Evolutionary conservation across 768 basidiomycete genomes (phyloP).

Genomic region (Termitomyces sp.): DNA sequence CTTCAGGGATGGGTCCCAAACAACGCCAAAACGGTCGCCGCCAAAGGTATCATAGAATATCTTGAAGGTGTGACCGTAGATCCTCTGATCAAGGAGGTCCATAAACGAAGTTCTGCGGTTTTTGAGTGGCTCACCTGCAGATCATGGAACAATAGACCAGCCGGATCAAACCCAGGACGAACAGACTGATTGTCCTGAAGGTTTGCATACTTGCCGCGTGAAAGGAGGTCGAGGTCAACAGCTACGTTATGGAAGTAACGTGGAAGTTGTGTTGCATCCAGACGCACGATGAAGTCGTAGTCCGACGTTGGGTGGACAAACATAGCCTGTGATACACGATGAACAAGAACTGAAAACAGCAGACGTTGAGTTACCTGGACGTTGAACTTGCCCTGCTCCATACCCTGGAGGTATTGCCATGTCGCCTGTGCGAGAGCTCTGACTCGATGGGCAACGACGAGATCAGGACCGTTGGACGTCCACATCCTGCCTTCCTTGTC

Average conservation of each 20-base stretch:
- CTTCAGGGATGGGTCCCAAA: constrained; percentile 79
- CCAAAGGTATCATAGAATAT: constrained; percentile 85
- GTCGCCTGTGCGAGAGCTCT: constrained; percentile 73
- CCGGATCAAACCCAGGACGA: constrained; percentile 43
- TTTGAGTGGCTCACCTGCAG: constrained; percentile 48
- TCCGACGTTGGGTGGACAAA: constrained; percentile 81
- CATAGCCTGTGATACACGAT: constrained; percentile 47
- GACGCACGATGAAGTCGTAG: constrained; percentile 80
- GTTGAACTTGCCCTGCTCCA: constrained; percentile 44
- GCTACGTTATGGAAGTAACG: constrained; percentile 71
- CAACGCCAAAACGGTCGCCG: constrained; percentile 69
- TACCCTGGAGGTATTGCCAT: constrained; percentile 48
- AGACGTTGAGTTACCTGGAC: constrained; percentile 45
- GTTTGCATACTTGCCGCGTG: constrained; percentile 43
- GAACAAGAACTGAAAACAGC: neutral
- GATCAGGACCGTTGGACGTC: constrained; percentile 63
- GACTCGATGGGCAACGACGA: constrained; percentile 69
- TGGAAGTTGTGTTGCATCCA: constrained; percentile 59
- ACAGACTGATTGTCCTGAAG: constrained; percentile 25
- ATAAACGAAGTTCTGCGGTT: constrained; percentile 10
- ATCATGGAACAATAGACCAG: constrained; percentile 57
- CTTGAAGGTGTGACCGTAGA: constrained; percentile 72
- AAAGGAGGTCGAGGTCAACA: constrained; percentile 43
- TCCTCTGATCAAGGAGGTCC: constrained; percentile 36
- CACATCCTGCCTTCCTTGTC: constrained; percentile 74